Percentiles rank a stretch among this genome's conserved stretches.
Evolutionary conservation across 2,329 filamentous ascomycete genomes (phyloP).

Genomic region (Aureobasidium sp.): DNA sequence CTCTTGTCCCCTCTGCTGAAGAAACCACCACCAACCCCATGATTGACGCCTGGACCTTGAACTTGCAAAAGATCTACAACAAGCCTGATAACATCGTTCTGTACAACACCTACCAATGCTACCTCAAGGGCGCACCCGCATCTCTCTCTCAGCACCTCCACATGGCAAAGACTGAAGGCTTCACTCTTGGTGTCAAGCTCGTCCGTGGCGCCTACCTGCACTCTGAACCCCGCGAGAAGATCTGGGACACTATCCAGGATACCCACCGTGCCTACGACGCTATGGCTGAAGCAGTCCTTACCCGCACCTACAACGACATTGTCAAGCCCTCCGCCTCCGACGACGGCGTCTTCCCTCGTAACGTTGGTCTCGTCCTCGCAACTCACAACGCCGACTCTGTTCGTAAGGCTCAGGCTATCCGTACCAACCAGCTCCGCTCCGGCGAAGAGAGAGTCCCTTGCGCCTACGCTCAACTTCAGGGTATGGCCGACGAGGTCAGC

Average conservation of each 20-base stretch:
- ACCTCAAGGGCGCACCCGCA: slow-evolving; percentile 43
- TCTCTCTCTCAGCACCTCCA: slow-evolving; percentile 42
- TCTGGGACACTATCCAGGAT: slow-evolving; percentile 47
- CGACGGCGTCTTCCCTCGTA: slow-evolving; percentile 32
- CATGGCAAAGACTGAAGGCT: slow-evolving; percentile 39
- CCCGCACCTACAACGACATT: slow-evolving; percentile 51
- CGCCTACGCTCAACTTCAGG: slow-evolving; percentile 74
- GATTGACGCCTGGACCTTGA: slow-evolving; percentile 72
- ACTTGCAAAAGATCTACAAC: slow-evolving; percentile 74
- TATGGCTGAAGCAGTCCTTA: slow-evolving; percentile 61
- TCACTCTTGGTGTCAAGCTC: slow-evolving; percentile 50
- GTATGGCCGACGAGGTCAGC: slow-evolving; percentile 92
- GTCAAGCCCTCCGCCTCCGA: slow-evolving; percentile 38
- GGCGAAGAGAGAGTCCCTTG: slow-evolving; percentile 42
- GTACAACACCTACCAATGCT: slow-evolving; percentile 59
- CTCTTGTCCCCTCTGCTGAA: slow-evolving; percentile 79
- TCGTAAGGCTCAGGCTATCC: slow-evolving; percentile 43
- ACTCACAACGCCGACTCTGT: slow-evolving; percentile 77
- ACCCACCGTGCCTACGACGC: slow-evolving; percentile 62
- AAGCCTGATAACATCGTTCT: slow-evolving; percentile 53
- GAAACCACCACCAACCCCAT: slow-evolving; percentile 71
- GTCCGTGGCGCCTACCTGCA: slow-evolving; percentile 52
- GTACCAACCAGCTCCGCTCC: slow-evolving; percentile 38
- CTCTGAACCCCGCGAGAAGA: slow-evolving; percentile 44
- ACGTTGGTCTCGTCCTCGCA: slow-evolving; percentile 62